These are phyloP conservation scores for Cantharellus anzutake DNA, from an alignment of 768 basidiomycete species.

Conservation along the genomic window DNA sequence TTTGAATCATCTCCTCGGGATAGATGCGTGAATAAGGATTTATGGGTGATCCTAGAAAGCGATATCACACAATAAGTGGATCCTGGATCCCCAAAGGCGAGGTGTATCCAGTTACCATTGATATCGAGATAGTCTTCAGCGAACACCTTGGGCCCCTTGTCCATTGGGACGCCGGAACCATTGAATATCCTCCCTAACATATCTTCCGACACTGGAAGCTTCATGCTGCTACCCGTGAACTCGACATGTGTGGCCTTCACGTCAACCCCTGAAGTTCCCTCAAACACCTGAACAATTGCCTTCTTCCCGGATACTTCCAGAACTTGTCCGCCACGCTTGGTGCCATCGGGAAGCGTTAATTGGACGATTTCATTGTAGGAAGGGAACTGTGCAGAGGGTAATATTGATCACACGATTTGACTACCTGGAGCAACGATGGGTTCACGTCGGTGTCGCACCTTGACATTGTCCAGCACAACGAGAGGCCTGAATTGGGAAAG, in stretches of 20 bases:
- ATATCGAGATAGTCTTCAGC: constrained; percentile 99
- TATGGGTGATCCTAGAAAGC: constrained; percentile 70
- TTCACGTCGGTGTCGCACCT: constrained; percentile 29
- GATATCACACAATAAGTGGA: constrained; percentile 7
- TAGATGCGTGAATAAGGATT: constrained; percentile 97
- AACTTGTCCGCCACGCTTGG: constrained; percentile 90
- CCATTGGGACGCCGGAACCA: constrained; percentile 93
- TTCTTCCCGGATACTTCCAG: constrained; percentile 98
- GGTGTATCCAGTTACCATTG: constrained; percentile 40
- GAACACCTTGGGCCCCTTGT: constrained; percentile 96
- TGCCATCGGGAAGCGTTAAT: constrained; percentile 85
- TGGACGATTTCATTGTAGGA: constrained; percentile 98
- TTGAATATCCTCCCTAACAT: constrained; percentile 99
- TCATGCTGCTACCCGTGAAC: constrained; percentile 97
- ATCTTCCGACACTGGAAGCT: constrained; percentile 94
- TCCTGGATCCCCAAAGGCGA: constrained; percentile 12
- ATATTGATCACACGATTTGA: not conserved
- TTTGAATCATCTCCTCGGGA: constrained; percentile 99
- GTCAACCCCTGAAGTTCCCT: constrained; percentile 93
- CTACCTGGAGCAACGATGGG: not conserved
- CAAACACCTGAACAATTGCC: constrained; percentile 97
- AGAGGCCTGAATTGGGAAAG: constrained; percentile 40
- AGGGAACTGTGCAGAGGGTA: constrained; percentile 43
- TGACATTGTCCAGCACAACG: constrained; percentile 96
- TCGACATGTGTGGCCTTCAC: constrained; percentile 95